These are phyloP conservation scores for Sporisorium iseilematis-ciliati DNA, from an alignment of 1,284 basidiomycete genomes.

Conservation along the genomic window DNA sequence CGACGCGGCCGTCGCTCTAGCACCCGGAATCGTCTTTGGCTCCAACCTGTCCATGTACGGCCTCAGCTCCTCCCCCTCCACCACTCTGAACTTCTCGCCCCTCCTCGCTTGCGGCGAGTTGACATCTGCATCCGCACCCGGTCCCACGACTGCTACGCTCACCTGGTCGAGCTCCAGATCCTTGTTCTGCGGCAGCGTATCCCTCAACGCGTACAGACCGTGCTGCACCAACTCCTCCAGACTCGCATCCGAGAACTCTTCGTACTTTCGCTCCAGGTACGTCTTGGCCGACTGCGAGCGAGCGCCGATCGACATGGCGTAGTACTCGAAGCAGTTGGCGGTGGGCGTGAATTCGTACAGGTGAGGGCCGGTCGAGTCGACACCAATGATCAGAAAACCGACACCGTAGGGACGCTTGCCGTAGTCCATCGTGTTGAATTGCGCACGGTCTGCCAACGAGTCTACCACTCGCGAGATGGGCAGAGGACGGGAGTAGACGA, in stretches of 20 bases:
- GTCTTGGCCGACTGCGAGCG: conserved; percentile 98
- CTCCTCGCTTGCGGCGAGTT: conserved; percentile 48
- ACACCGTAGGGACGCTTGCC: conserved; percentile 98
- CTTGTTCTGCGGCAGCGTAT: conserved; percentile 69
- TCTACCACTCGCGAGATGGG: conserved; percentile 93
- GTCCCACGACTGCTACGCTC: conserved; percentile 65
- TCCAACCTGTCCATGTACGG: conserved; percentile 60
- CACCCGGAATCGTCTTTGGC: conserved; percentile 40
- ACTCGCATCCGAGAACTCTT: conserved; percentile 75
- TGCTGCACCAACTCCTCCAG: conserved; percentile 61
- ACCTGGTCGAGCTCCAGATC: conserved; percentile 66
- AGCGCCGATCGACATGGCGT: conserved; percentile 97
- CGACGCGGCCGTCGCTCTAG: conserved; percentile 16
- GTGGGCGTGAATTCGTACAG: conserved; percentile 98
- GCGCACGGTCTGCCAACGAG: conserved; percentile 97
- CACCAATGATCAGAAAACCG: conserved; percentile 96
- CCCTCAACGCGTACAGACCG: conserved; percentile 65
- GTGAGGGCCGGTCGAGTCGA: conserved; percentile 94
- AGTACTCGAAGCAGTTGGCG: conserved; percentile 97
- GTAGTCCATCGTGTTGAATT: conserved; percentile 99
- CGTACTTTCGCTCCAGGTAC: conserved; percentile 93
- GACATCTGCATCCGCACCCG: conserved; percentile 64
- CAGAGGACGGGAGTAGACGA: conserved; percentile 93
- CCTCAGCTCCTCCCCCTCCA: conserved; percentile 64
- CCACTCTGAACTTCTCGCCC: conserved; percentile 64